Evolutionary conservation across 23 red algal genomes (phyloP), one percentile per base, ranked within the genome.

Genomic region (Gracilaria vermiculophylla): DNA sequence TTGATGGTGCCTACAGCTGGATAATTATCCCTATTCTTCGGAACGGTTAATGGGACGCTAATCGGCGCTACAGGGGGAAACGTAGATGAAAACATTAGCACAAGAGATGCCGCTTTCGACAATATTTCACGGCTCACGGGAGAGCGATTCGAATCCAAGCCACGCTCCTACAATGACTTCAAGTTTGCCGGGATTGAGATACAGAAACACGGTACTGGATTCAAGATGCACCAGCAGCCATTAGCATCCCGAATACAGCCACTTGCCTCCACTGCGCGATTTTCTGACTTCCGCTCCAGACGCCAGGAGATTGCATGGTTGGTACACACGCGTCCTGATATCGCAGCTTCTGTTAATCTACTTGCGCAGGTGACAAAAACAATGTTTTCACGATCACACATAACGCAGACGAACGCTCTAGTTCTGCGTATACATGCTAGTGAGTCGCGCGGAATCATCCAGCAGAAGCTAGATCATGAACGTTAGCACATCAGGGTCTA

Each of bases 261-360:
- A 2, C 49, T 62, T 7, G 16, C 88, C 9, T 27, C 20, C 13
- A 25, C 52, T 75, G 28, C 23, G 0, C 25, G 61, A 33, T 73
- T 76, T 23, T 21, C n/a, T 51, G 56, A 53, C 5, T 83, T 92
- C 39, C 36, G 77, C 6, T 83, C 4, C 24, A 1, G 35, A 29
- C 27, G 78, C 12, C 62, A 81, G 33, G 40, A 65, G 27, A 43
- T 83, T 1, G 56, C 77, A 6, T 92, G 89, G 89, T 8, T 92
- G 31, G 1, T 66, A 2, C 51, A 92, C 13, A 85, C 62, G 28
- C 50, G 78, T 12, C 89, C 67, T 28, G 89, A 84, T 39, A 62
- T 92, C 13, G 56, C 51, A 5, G 61, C 7, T 20, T 78, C 19
- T 8, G 79, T 83, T 8, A 77, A 75, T 54, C 29, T 58, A 17